These are phyloP conservation scores for Asterochloris sp. DNA, from an alignment of 139 green algal genomes.

Conservation along the genomic window DNA sequence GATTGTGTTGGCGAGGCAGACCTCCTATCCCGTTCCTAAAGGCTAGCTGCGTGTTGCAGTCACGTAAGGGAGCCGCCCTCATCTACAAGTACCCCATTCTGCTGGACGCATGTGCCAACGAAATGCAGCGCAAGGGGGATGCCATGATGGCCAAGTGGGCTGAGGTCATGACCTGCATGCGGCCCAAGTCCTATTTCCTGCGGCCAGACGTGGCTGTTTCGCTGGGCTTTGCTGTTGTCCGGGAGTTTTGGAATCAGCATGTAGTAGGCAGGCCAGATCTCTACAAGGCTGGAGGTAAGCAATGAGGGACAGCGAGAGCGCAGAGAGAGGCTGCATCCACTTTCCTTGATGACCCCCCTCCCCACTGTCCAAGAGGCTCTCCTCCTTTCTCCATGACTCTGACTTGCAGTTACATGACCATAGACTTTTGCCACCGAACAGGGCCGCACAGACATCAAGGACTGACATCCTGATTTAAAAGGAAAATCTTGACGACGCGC, in stretches of 20 bases:
- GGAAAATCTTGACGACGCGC: too few relatives aligned
- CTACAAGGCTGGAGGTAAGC: not conserved
- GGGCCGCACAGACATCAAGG: too few relatives aligned
- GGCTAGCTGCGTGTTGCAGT: constrained; percentile 27
- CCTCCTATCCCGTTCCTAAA: not conserved
- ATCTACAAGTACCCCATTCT: constrained; percentile 66
- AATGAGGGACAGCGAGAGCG: too few relatives aligned
- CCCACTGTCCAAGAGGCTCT: too few relatives aligned
- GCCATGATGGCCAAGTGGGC: constrained; percentile 84
- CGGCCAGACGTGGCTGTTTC: constrained; percentile 75
- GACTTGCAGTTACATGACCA: too few relatives aligned
- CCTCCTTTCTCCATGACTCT: too few relatives aligned
- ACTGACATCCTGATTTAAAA: too few relatives aligned
- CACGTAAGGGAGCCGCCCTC: constrained; percentile 42
- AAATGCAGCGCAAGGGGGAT: constrained; percentile 79
- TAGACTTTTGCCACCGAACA: too few relatives aligned
- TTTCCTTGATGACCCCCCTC: too few relatives aligned
- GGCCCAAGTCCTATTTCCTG: constrained; percentile 92
- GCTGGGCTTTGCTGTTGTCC: constrained; percentile 74
- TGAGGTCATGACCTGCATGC: constrained; percentile 91
- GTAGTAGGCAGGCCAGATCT: constrained; percentile 14
- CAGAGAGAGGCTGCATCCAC: too few relatives aligned
- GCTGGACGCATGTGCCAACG: constrained; percentile 80
- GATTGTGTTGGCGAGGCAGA: not conserved
- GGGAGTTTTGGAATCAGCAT: constrained; percentile 82